Percentiles rank a stretch among this genome's conserved stretches.
phyloP scores from a whole-genome alignment of 805 yeast genomes.

The Nakazawaea laoshanensis region DNA sequence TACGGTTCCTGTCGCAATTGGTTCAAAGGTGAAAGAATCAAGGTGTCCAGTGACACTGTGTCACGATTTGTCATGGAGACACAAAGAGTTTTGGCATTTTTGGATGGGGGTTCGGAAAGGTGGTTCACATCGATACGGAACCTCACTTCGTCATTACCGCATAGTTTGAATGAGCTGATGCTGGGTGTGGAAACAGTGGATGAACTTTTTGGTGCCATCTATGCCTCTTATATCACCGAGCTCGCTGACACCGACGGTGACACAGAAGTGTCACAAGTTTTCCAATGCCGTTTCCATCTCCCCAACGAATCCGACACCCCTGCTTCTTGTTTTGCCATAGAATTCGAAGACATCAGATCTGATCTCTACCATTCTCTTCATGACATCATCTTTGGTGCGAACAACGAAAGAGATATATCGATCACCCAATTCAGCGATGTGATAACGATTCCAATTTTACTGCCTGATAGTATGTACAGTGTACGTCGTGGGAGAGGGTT shows the following conservation, averaged over 20 bases:
- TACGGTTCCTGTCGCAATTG: conserved; percentile 29
- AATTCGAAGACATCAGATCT: conserved; percentile 19
- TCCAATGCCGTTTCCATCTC: conserved; percentile 8
- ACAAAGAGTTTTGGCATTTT: conserved; percentile 29
- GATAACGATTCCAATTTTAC: conserved; percentile 23
- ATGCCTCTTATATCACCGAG: conserved; percentile 10
- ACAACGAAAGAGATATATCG: conserved; percentile 15
- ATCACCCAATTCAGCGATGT: conserved; percentile 22
- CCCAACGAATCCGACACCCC: conserved; percentile 12
- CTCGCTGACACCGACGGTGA: conserved; percentile 6
- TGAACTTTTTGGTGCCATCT: conserved; percentile 14
- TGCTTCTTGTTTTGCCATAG: conserved; percentile 22
- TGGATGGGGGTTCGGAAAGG: conserved; percentile 25
- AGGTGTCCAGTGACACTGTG: conserved; percentile 14
- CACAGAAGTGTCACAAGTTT: conserved; percentile 1
- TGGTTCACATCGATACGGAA: conserved; percentile 28
- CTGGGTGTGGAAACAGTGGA: conserved; percentile 9
- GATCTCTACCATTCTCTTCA: conserved; percentile 26
- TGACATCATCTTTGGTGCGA: conserved; percentile 21
- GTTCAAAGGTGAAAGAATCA: conserved; percentile 24
- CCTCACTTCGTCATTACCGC: conserved; percentile 22
- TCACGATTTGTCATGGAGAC: conserved; percentile 24
- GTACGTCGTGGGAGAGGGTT: conserved; percentile 16
- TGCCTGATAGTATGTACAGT: conserved; percentile 19
- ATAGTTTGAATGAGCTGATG: conserved; percentile 15